Evolutionary conservation across 805 yeast genomes (phyloP).

Genomic region (Saccharomycopsis fermentans): DNA sequence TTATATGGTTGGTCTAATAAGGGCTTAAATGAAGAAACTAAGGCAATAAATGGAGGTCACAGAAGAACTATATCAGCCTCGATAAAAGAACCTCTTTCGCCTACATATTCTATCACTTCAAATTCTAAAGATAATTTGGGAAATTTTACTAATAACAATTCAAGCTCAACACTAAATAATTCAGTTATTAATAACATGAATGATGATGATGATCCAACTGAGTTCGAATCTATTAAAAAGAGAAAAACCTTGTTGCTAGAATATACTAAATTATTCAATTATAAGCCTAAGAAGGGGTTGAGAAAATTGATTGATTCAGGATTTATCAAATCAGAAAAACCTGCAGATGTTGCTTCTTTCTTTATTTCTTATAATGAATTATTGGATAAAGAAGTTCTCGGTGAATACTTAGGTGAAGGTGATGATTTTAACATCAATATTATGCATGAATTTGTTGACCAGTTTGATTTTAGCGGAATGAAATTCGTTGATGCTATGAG

Average conservation of each 20-base stretch:
- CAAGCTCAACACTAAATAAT: constrained; percentile 6
- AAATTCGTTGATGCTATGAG: constrained; percentile 83
- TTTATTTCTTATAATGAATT: constrained; percentile 59
- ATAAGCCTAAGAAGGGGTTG: constrained; percentile 76
- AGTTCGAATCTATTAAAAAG: constrained; percentile 76
- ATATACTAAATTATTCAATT: constrained; percentile 71
- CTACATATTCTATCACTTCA: constrained; percentile 23
- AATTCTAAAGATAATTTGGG: constrained; percentile 17
- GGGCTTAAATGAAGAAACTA: constrained; percentile 30
- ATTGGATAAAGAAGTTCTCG: constrained; percentile 72
- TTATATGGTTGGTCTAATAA: constrained; percentile 82
- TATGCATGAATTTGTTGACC: constrained; percentile 91
- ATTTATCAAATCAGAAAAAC: constrained; percentile 51
- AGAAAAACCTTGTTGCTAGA: constrained; percentile 74
- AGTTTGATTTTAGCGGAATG: constrained; percentile 61
- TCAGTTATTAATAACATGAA: constrained; percentile 5
- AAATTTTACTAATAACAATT: constrained; percentile 3
- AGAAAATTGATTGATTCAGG: constrained; percentile 48
- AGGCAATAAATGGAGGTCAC: constrained; percentile 15
- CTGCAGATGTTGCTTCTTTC: constrained; percentile 65
- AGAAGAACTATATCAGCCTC: constrained; percentile 15
- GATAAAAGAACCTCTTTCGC: constrained; percentile 8
- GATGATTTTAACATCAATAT: constrained; percentile 64
- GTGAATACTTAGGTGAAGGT: constrained; percentile 90
- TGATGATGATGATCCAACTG: constrained; percentile 63